Base-by-base conservation (phyloP, 1,139 yeast genomes). In the Hyphopichia wangnamkhiaoensis region DNA sequence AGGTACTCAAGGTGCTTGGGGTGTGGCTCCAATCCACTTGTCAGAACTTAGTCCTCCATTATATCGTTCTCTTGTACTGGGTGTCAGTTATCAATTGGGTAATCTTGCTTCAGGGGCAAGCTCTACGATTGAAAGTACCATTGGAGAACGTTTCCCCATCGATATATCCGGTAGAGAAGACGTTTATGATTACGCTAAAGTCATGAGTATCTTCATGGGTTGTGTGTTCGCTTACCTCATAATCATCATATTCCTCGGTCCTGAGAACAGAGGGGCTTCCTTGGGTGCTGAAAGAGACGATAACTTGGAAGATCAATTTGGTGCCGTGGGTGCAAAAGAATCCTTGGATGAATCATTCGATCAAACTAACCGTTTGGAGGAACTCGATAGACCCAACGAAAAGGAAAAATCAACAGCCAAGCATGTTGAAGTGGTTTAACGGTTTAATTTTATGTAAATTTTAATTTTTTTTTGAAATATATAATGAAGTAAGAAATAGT, bases 1-100 rank as follows among this genome's bases (percentile, higher is more conserved):
- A 52, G 75, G 75, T 49, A 89, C 84, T 33, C 90, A 83, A 58
- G 91, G 91, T 48, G 84, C 85, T 12, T 84, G 88, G 84, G 90
- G 90, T 49, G 82, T 82, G 24, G 70, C 82, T 44, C 91, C 91
- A 38, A 74, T 82, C 43, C 84, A 82, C 57, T 64, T 83, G 33
- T 69, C 83, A 3, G 89, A 82, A 58, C 65, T 83, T 42, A 74
- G 87, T 12, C 74, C 71, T 31, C 87, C 86, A 13, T 77, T 80
- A 42, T 79, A 79, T 63, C 70, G 83, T 53, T 69, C 87, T 2
- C 78, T 82, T 47, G 78, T 81, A 38, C 79, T 75, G 34, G 91
- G 91, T 55, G 71, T 76, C 36, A 71, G 86, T 8, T 84, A 84
- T 54, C 91, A 84, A 59, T 69, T 84, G 49, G 90, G 90, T 66